A percentile compares a stretch with the other conserved stretches of the same genome.
Evolutionary conservation across 2,329 filamentous ascomycete genomes (phyloP).

Genomic region (Xylaria arbuscula): DNA sequence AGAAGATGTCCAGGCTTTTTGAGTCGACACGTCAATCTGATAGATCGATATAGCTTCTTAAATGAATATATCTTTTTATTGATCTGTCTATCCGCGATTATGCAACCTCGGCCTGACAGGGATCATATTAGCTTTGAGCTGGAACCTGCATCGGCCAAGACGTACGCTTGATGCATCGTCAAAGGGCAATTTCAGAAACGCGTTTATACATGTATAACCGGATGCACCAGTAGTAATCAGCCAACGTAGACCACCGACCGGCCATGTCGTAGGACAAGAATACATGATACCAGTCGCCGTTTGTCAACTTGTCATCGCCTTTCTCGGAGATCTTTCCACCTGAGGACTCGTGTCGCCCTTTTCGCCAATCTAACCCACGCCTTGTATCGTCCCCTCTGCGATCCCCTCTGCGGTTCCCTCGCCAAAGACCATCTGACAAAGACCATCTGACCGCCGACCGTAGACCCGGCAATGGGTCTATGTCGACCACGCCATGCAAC

Average conservation of each 20-base stretch:
- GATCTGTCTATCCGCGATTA: background rate
- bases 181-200: constrained; percentile 33
- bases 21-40: background rate
- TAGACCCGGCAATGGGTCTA: constrained; percentile 59
- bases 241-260: constrained; percentile 6
- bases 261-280: constrained; percentile 1
- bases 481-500: constrained; percentile 68
- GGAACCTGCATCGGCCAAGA: constrained; percentile 27
- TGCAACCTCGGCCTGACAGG: constrained; percentile 29
- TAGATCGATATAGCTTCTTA: background rate
- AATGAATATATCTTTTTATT: background rate
- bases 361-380: background rate
- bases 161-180: constrained; percentile 27
- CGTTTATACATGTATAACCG: constrained; percentile 13
- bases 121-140: constrained; percentile 18
- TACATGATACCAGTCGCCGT: background rate
- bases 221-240: constrained; percentile 13
- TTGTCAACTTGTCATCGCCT: background rate
- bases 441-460: constrained; percentile 37
- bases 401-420: background rate
- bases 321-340: background rate
- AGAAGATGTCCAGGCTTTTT: background rate
- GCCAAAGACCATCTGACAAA: constrained; percentile 9
- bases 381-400: background rate
- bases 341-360: background rate